Base-by-base conservation (phyloP, 192 early-diverging fungal genomes). In the Chytriomyces hyalinus region DNA sequence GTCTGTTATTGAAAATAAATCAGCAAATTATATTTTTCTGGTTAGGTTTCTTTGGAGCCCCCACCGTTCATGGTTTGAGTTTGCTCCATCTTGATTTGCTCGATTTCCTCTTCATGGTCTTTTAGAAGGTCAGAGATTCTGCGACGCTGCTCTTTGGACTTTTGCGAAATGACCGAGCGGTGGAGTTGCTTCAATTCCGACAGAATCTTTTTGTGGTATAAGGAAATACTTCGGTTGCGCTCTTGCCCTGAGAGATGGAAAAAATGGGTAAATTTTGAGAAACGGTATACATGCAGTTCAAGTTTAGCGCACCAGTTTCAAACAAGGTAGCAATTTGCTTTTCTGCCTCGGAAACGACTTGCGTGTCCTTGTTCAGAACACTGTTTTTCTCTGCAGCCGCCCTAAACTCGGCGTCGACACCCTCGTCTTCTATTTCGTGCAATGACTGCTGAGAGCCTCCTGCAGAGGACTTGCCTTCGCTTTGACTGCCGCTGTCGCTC, bases 31-130 rank as follows among this genome's bases (percentile, higher is more conserved):
- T 3, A 50, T 47, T 49, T 24, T 24, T 36, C 57, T 22, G 36
- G 17, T 26, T 9, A 6, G 57, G 57, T 3, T 67, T 47, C 43
- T 47, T 47, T 17, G 43, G 44, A 9, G 47, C 6, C 28, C 24
- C 48, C 9, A 68, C 67, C 76, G 10, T 78, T 53, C 77, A 78
- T 72, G 24, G 61, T 43, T 5, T 28, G 45, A 26, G 60, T 8
- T 70, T 78, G 77, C 36, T 78, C 77, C 22, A 67, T 43, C 63
- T 78, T 78, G 69, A 78, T 50, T 61, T 63, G 68, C 44, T 78
- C 65, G 28, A 78, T 78, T 48, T 78, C 77, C 49, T 78, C 77
- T 62, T 78, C 77, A 24, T 78, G 77, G 48, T 78, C 77, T 61
- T 78, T 78, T 15, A 70, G 69, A 15, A 78, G 20, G 17, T 70